Percentiles rank a stretch among this genome's conserved stretches.
Conservation (phyloP, 108 stramenopile species). For the Fragilaria crotonensis region DNA sequence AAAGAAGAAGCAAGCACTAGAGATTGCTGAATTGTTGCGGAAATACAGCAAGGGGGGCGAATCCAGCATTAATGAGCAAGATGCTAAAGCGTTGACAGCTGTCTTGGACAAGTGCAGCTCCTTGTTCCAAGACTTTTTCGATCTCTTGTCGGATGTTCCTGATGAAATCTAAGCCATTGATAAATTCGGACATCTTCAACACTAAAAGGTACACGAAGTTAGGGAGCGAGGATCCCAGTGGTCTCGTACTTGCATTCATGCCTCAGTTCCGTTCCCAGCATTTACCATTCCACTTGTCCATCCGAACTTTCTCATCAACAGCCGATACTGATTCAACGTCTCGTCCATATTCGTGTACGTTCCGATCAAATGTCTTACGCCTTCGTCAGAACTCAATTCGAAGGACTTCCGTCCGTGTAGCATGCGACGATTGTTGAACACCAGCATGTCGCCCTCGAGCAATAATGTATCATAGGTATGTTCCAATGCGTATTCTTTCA, state of each 20-base stretch:
- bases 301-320: slow-evolving; percentile 21
- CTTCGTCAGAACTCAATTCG: slow-evolving; percentile 10
- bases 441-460: slow-evolving; percentile 48
- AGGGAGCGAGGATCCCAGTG: too few relatives aligned
- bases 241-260: too few relatives aligned
- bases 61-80: slow-evolving; percentile 39
- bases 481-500: slow-evolving; percentile 38
- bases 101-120: slow-evolving; percentile 34
- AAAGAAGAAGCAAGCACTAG: slow-evolving; percentile 43
- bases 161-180: slow-evolving; percentile 65
- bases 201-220: too few relatives aligned
- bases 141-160: slow-evolving; percentile 58
- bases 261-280: slow-evolving; percentile 2
- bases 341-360: slow-evolving; percentile 75
- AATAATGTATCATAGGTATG: slow-evolving; percentile 59
- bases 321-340: slow-evolving; percentile 53
- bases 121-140: slow-evolving; percentile 55
- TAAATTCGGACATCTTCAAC: too few relatives aligned
- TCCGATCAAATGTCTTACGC: slow-evolving; percentile 64
- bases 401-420: slow-evolving; percentile 67
- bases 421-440: slow-evolving; percentile 79
- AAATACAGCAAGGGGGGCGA: slow-evolving; percentile 61
- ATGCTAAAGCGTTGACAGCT: slow-evolving; percentile 38
- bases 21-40: slow-evolving; percentile 44
- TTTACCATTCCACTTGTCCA: background rate